A percentile compares a stretch with the other conserved stretches of the same genome.
Conservation (phyloP, 805 yeast genomes). For the Candida endomychidarum region DNA sequence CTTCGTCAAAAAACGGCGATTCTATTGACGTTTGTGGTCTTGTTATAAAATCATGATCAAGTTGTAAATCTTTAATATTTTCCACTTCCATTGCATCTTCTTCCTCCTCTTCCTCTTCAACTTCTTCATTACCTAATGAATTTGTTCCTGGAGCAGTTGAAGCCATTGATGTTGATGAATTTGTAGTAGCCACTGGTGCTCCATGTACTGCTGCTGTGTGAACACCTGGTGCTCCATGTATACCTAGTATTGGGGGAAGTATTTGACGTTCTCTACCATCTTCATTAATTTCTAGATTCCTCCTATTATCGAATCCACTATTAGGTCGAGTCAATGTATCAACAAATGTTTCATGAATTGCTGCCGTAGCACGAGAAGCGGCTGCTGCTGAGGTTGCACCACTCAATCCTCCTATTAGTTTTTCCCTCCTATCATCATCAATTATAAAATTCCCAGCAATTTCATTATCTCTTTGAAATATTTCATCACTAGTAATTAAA, state of each 20-base stretch:
- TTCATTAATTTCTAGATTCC: constrained; percentile 4
- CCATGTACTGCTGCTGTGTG: too few relatives aligned
- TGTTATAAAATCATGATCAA: constrained; percentile 7
- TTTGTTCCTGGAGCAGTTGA: too few relatives aligned
- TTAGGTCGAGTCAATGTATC: constrained; percentile 7
- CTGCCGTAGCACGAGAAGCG: constrained; percentile 7
- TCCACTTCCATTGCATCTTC: neutral
- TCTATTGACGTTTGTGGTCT: constrained; percentile 13
- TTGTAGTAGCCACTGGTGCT: too few relatives aligned
- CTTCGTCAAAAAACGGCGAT: constrained; percentile 16
- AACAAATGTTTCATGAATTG: constrained; percentile 7
- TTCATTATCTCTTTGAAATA: constrained; percentile 17
- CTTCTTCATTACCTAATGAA: too few relatives aligned
- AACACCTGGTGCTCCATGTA: too few relatives aligned
- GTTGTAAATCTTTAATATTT: neutral
- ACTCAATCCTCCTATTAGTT: constrained; percentile 9
- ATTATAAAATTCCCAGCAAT: constrained; percentile 10
- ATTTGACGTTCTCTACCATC: constrained; percentile 1
- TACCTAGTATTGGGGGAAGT: neutral
- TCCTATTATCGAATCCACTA: constrained; percentile 2
- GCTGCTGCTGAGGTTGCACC: constrained; percentile 9
- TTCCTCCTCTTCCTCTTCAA: neutral
- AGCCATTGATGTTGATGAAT: too few relatives aligned
- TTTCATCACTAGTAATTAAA: constrained; percentile 32
- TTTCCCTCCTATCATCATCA: constrained; percentile 9